Evolutionary conservation across 1,139 yeast species (phyloP), one percentile per base, ranked within the genome.

Genomic region (Zhuliangozyma parablackwelliae): DNA sequence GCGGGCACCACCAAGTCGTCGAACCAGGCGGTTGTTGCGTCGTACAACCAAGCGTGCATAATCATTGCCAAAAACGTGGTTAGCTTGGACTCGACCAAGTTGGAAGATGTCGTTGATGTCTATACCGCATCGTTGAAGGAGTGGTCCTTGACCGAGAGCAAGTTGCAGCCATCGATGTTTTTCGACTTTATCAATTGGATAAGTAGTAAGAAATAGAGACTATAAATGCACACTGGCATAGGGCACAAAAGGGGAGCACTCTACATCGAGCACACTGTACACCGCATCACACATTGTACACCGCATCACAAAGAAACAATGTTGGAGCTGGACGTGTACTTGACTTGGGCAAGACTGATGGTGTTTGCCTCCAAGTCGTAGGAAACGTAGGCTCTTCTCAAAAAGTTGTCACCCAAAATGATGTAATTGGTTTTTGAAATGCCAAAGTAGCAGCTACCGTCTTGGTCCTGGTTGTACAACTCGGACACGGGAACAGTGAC

Each of bases 141-240:
- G 16, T 88, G 96, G 96, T 73, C 81, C 34, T 49, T 48, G 24
- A 59, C 69, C 40, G 50, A 63, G 29, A 63, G 63, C 34, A 69
- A 77, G 40, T 64, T 78, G 30, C 77, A 76, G 25, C 72, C 86
- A 2, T 70, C 78, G 10, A 56, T 87, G 51, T 87, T 86, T 58
- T 73, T 80, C 48, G 97, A 89, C 49, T 79, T 88, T 44, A 72
- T 85, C 52, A 88, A 88, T 59, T 89, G 95, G 94, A 55, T 86
- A 35, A 74, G 73, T 40, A 64, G 82, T 6, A 74, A 64, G 50
- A 56, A 39, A 37, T 21, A 21, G 23, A n/a, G n/a, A n/a, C n/a
- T n/a, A n/a, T n/a, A n/a, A n/a, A n/a, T n/a, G n/a, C n/a, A n/a
- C n/a, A n/a, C n/a, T n/a, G n/a, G n/a, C n/a, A n/a, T n/a, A n/a